Base-by-base conservation (phyloP, 305 asterid species). In the Ilex paraguariensis region DNA sequence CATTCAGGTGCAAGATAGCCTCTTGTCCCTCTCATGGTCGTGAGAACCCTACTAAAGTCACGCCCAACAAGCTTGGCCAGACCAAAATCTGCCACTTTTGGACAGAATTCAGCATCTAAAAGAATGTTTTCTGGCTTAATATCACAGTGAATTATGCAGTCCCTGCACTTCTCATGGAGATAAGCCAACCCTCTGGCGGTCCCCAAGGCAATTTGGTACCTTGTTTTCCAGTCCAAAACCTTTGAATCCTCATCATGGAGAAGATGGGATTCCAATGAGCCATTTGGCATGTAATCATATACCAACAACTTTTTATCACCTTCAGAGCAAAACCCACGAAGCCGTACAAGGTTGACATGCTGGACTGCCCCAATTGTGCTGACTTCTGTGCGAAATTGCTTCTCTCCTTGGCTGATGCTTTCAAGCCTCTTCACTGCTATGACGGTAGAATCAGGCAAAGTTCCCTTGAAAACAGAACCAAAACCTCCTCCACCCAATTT, bases 1-100 rank as follows among this genome's bases (percentile, higher is more conserved):
- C 93, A 83, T 64, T 85, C 93, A 0, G 95, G 96, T 0, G 93
- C 96, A 12, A 87, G 93, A 66, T 87, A 87, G 13, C 96, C 96
- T 58, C 91, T 67, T 11, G 96, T 87, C n/a, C 96, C 96, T 69
- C 96, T 75, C 81, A 87, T 78, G 53, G 93, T 87, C 3, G 94
- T 87, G 31, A 87, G 76, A 21, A 83, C 91, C 5, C 91, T 74
- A 54, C 94, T 85, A 54, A 88, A 85, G 55, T 88, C 96, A 1
- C 91, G 91, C 8, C 96, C 96, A 77, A 88, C 63, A 49, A 88
- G 87, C 78, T 84, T 85, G 50, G 96, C 89, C 66, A 83, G 64
- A 36, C 89, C 89, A 39, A 88, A 88, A 66, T 88, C 96, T 46
- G 91, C 91, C 32, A 88, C 87, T 61, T 88, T 85, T 17, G 96